Evolutionary conservation across 2,329 filamentous ascomycete genomes (phyloP), one percentile per base, ranked within the genome.

Genomic region (Aspergillus texensis): DNA sequence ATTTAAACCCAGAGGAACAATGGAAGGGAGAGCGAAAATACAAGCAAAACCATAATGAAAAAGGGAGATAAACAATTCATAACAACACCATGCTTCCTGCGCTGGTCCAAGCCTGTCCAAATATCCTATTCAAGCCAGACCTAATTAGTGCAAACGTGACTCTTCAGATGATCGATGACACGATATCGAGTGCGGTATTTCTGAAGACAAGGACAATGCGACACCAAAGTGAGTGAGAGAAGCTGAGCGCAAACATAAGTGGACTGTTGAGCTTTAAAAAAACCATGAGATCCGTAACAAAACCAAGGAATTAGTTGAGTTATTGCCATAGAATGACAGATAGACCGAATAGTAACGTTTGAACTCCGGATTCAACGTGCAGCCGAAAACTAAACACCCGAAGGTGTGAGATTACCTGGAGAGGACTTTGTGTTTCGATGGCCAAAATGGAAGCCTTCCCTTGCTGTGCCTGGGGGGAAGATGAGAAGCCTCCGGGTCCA

Each of bases 361-460:
- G 9, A 52, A 34, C 28, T 9, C 48, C 10, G 3, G 10, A 21
- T 21, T 9, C 48, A 32, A 34, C 19, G 10, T 32, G 48, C 19
- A 52, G 48, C 28, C 26, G 12, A 55, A 36, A 39, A 8, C 16
- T 54, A 43, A 39, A 43, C 43, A 48, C 26, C 46, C 2, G 45
- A 48, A 26, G 21, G 12, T 28, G 45, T 24, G 52, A 71, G 55
- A 34, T 66, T 67, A 57, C 62, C 66, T 14, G 70, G 70, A 21
- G 70, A 70, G 4, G 70, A 72, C 54, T 68, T 57, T 30, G 70
- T 71, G 56, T 65, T 68, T 14, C 70, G 65, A 58, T 72, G 69
- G 5, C 62, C 63, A 26, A 55, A 53, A n/a, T 48, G 12, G 24
- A 60, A 46, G 2, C 65, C 36, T 26, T 60, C 58, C 21, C 58